Conservation (phyloP, 352 stramenopile genomes). For the Globisporangium abappressorium region DNA sequence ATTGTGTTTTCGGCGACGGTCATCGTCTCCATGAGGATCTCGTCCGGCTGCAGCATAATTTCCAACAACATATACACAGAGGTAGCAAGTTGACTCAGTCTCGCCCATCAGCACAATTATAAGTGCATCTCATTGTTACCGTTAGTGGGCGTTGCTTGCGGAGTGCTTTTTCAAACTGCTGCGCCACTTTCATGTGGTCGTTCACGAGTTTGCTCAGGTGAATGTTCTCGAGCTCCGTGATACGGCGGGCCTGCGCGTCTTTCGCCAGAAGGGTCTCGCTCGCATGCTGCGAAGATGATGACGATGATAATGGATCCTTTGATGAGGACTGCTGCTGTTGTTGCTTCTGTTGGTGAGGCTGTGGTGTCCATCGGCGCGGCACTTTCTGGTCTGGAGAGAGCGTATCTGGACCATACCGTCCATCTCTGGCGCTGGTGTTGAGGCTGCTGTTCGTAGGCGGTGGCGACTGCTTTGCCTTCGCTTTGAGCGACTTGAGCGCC, state of each 20-base stretch:
- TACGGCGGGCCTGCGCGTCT: neutral
- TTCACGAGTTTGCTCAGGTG: slow-evolving; percentile 28
- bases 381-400: slow-evolving; percentile 5
- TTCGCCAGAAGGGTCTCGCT: neutral
- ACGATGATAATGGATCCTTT: neutral
- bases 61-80: neutral
- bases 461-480: neutral
- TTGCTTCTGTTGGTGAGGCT: neutral
- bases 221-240: slow-evolving; percentile 19
- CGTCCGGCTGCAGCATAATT: neutral
- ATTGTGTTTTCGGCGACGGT: neutral
- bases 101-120: too few species aligned
- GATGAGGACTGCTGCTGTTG: neutral
- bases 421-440: too few species aligned
- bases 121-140: slow-evolving; percentile 11
- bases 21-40: neutral
- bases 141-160: slow-evolving; percentile 18
- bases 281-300: neutral
- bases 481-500: slow-evolving; percentile 2
- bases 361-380: neutral
- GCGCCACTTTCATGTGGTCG: slow-evolving; percentile 24
- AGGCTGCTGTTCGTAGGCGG: neutral
- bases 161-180: slow-evolving; percentile 21
- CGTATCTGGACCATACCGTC: neutral
- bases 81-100: neutral